A percentile compares a stretch with the other conserved stretches of the same genome.
phyloP scores from a whole-genome alignment of 106 monocot genomes.

The Phalaenopsis equestris region DNA sequence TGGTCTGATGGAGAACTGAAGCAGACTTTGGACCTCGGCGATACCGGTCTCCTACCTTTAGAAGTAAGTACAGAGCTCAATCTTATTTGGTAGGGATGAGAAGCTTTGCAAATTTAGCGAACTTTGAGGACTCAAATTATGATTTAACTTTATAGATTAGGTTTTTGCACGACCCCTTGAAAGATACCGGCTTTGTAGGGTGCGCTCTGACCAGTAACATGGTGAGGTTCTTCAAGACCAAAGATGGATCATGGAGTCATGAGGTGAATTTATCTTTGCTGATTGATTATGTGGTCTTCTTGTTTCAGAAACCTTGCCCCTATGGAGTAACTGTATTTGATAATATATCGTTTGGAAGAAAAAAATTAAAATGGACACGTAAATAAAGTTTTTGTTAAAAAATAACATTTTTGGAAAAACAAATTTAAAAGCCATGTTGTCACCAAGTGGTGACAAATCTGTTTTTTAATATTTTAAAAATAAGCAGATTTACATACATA shows the following conservation, averaged over 20 bases:
- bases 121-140: neutral
- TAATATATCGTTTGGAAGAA: neutral
- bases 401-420: no score
- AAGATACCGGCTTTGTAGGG: constrained; percentile 83
- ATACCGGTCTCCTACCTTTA: constrained; percentile 73
- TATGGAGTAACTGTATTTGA: neutral
- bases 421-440: no score
- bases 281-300: neutral
- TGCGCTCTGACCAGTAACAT: constrained; percentile 81
- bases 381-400: no score
- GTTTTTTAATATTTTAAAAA: no score
- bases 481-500: no score
- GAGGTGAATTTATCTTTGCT: constrained; percentile 36
- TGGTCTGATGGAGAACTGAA: constrained; percentile 96
- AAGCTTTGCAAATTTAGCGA: neutral
- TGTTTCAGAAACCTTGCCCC: neutral
- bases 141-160: constrained; percentile 39
- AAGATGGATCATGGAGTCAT: constrained; percentile 74
- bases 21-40: constrained; percentile 84
- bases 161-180: constrained; percentile 92
- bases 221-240: constrained; percentile 87
- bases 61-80: constrained; percentile 41
- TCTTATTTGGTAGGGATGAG: neutral
- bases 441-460: no score
- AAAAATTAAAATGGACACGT: no score